Evolutionary conservation across 345 rosid species (phyloP), one percentile per base, ranked within the genome.

Genomic region (Populus simonii): DNA sequence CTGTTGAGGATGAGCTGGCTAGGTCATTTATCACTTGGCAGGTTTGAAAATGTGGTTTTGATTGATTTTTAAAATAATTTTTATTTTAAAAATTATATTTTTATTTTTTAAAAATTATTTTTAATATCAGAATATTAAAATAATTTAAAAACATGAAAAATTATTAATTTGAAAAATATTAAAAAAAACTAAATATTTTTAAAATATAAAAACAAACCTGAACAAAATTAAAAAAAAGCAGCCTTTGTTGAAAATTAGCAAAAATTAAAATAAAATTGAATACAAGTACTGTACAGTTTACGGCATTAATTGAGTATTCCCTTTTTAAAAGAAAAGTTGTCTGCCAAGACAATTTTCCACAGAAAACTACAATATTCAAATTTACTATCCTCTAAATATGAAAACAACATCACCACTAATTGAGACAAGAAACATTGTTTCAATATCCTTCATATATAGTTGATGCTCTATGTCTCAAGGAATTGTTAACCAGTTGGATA

Each of bases 231-330:
- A n/a, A n/a, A 74, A 38, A 82, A 83, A 57, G 81, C 84, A 80
- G 80, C 77, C 81, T 78, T 85, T 73, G 82, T 85, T 80, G 83
- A 83, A 85, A 49, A 41, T 68, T 57, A 59, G 39, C 55, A 25
- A 25, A 25, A 25, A 1, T 0, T 1, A 27, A 27, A 33, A 27
- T n/a, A 49, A 59, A 3, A 51, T 17, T 51, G 57, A 18, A 51
- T 18, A 1, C 57, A 17, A 33, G 35, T 4, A 16, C 57, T 51
- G 9, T 51, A 6, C 22, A 6, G 18, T 49, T 75, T 51, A 68
- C 84, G 31, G 20, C 76, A 17, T 39, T 11, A 53, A 25, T 55
- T 75, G 74, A 78, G 59, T 68, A 4, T 17, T 20, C 47, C 70
- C 73, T 80, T 62, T 57, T 20, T 9, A 22, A 72, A 71, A 49